Base-by-base conservation (phyloP, 2,329 filamentous ascomycete species). In the Claviceps arundinis region DNA sequence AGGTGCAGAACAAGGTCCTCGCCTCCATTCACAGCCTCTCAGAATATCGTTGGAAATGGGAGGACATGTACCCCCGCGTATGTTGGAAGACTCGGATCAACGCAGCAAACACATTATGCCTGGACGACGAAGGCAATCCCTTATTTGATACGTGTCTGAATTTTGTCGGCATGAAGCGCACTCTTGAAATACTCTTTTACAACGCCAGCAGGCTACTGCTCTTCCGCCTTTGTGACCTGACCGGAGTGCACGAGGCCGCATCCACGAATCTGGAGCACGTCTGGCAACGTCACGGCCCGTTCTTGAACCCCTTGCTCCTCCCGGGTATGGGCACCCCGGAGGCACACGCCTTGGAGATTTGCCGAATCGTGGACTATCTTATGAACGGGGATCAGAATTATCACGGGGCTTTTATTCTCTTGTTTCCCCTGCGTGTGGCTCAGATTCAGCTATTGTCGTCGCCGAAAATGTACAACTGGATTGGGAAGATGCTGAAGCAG, bases 311-410 rank as follows among this genome's bases (percentile, higher is more conserved):
- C 8, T 17, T 53, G 38, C 26, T 53, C 7, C 47, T 53, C 1
- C 52, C 52, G 4, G 52, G 52, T 13, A 24, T 47, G 16, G 52
- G 52, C 16, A 50, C 22, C 6, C 30, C 47, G 11, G 48, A 50
- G 13, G 42, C 47, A 5, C 47, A 53, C 26, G 52, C 44, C 11
- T 30, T 53, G 48, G 52, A 53, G 42, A 53, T 53, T 16, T 53
- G 52, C 24, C 52, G 52, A 19, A 53, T 53, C 17, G 52, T 53
- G 37, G 48, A 53, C 26, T 53, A 53, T 37, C 47, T 53, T 8
- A 50, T 53, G 40, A 47, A 47, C 7, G 52, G 52, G 19, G 48
- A 53, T 48, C 47, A 53, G 43, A 50, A 50, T 22, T 50, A 50
- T n/a, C 48, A 50, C 43, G 52, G 52, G 4, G 52, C 52, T 5